These are phyloP conservation scores for Penstemon davidsonii DNA, from an alignment of 257 asterid genomes.

Conservation along the genomic window DNA sequence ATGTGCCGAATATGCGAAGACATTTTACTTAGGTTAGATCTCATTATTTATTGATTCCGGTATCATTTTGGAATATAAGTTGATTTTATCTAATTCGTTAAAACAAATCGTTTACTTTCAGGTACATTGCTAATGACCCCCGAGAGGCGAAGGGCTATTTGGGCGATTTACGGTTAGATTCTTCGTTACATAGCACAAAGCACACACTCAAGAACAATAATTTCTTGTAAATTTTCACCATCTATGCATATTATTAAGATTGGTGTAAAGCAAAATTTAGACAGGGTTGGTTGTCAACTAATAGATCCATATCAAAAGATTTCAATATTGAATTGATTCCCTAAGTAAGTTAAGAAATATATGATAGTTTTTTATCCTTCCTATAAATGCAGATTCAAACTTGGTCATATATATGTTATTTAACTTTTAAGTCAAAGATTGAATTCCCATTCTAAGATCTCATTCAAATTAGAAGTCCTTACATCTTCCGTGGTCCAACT, in stretches of 20 bases:
- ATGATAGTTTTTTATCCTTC: not conserved
- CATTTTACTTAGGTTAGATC: slow-evolving; percentile 89
- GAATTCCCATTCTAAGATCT: too few species aligned
- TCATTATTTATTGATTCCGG: slow-evolving; percentile 26
- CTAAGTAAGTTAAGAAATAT: not conserved
- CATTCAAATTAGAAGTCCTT: too few species aligned
- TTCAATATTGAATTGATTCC: not conserved
- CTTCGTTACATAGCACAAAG: slow-evolving; percentile 14
- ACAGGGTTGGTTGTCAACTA: not conserved
- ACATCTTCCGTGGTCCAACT: too few species aligned
- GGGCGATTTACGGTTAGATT: slow-evolving; percentile 97
- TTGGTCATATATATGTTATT: too few species aligned
- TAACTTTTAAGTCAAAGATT: too few species aligned
- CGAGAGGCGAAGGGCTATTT: slow-evolving; percentile 88
- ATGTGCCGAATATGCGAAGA: slow-evolving; percentile 98
- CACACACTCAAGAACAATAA: not conserved
- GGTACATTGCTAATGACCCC: slow-evolving; percentile 97
- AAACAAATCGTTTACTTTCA: slow-evolving; percentile 32
- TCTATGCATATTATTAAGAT: not conserved
- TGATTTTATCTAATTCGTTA: slow-evolving; percentile 10
- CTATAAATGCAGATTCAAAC: too few species aligned
- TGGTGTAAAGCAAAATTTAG: slow-evolving; percentile 11
- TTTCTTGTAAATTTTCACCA: not conserved
- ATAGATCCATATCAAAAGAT: not conserved
- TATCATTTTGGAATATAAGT: not conserved